Conservation (phyloP, 2,329 filamentous ascomycete species). For the Pseudogymnoascus sp. region DNA sequence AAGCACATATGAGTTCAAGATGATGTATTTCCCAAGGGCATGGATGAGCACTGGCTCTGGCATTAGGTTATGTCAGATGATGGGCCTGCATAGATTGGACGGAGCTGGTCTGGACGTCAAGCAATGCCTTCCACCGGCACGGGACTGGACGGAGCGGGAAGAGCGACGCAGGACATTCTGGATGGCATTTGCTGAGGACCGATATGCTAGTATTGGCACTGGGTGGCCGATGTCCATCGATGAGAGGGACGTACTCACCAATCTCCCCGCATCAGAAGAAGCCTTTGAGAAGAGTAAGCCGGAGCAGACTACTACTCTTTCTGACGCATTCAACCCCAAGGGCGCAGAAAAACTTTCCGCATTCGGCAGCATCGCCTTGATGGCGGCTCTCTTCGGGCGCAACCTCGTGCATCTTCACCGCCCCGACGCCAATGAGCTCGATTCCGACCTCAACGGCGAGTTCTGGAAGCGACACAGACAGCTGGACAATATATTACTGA, state of each 20-base stretch:
- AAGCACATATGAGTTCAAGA: constrained; percentile 84
- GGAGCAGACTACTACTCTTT: constrained; percentile 61
- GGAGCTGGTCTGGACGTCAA: constrained; percentile 80
- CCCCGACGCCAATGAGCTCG: constrained; percentile 69
- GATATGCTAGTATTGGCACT: constrained; percentile 91
- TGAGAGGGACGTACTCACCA: constrained; percentile 81
- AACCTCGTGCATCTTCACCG: constrained; percentile 89
- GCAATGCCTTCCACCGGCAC: constrained; percentile 75
- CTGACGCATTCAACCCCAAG: constrained; percentile 59
- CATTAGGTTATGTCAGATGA: constrained; percentile 80
- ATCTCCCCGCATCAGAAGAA: constrained; percentile 75
- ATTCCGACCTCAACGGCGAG: constrained; percentile 80
- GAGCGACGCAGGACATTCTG: constrained; percentile 89
- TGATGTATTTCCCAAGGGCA: constrained; percentile 93
- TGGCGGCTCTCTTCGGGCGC: constrained; percentile 84
- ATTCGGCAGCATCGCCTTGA: constrained; percentile 70
- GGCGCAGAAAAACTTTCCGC: constrained; percentile 69
- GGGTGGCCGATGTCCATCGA: constrained; percentile 96
- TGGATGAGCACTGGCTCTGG: constrained; percentile 87
- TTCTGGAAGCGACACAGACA: constrained; percentile 92
- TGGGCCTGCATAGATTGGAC: constrained; percentile 82
- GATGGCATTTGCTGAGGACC: constrained; percentile 84
- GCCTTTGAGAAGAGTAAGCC: constrained; percentile 74
- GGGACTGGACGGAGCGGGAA: constrained; percentile 90
- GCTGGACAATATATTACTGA: constrained; percentile 84